Conservation (phyloP, 2,329 filamentous ascomycete species). For the Neofusicoccum laricinum region DNA sequence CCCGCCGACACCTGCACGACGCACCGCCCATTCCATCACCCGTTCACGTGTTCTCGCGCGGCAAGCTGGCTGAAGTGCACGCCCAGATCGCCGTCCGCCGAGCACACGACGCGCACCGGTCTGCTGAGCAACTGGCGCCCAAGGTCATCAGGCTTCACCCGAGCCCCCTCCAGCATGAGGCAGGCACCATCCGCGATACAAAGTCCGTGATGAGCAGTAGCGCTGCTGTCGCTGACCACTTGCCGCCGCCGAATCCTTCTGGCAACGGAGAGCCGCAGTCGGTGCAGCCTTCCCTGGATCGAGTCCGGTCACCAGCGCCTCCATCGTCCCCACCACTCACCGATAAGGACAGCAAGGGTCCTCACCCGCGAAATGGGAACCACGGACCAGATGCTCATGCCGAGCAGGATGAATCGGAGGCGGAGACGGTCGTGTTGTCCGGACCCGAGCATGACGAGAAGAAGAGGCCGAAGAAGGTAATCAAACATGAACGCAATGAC, state of each 20-base stretch:
- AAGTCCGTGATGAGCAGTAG: constrained; percentile 20
- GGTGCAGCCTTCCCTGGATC: constrained; percentile 16
- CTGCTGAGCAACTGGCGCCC: constrained; percentile 17
- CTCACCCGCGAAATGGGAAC: constrained; percentile 13
- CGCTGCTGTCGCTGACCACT: constrained; percentile 18
- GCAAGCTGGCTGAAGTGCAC: constrained; percentile 8
- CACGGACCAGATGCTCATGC: constrained; percentile 18
- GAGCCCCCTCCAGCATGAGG: constrained; percentile 17
- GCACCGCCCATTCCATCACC: not conserved
- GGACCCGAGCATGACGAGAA: constrained; percentile 14
- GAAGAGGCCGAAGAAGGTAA: constrained; percentile 28
- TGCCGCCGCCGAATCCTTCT: constrained; percentile 17
- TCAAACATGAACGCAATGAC: constrained; percentile 39
- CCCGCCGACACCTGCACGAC: constrained; percentile 7
- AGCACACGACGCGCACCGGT: constrained; percentile 17
- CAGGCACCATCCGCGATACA: constrained; percentile 12
- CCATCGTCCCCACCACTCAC: constrained; percentile 16
- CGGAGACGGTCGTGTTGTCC: constrained; percentile 49
- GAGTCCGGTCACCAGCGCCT: constrained; percentile 7
- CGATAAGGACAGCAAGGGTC: constrained; percentile 9
- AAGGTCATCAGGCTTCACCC: constrained; percentile 8
- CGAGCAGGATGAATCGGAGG: constrained; percentile 46
- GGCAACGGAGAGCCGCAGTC: constrained; percentile 17
- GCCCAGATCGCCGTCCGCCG: constrained; percentile 8
- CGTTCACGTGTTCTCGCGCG: not conserved